Evolutionary conservation across 495 filamentous ascomycete species (phyloP), one percentile per base, ranked within the genome.

Genomic region (Neurospora sublineolata): DNA sequence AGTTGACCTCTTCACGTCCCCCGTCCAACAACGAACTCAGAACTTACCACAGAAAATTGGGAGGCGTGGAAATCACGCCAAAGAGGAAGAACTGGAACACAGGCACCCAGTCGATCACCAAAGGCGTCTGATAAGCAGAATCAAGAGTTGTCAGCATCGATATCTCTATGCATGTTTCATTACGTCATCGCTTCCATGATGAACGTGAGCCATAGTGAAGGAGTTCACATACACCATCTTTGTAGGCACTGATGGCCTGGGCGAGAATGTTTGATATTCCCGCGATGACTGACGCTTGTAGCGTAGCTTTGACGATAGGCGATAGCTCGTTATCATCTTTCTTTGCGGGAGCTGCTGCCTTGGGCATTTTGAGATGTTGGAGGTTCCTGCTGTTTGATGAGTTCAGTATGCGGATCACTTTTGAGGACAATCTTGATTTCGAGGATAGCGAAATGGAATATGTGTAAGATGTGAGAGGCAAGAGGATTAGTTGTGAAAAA

Each of bases 41-140:
- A 10, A 78, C 83, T 79, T 92, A 93, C 94, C 94, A 99, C 75
- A 91, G 81, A 80, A 93, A 92, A 82, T 98, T 98, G 27, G 92
- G 90, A 4, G 95, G 94, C 18, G 90, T 89, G 76, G 86, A 91
- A 68, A 97, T 74, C 37, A 93, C 78, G 68, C 89, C 85, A 83
- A 90, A 97, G 68, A 93, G 77, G 71, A 91, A 78, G 80, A 97
- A 97, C 78, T 94, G 92, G 75, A 94, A 80, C 68, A 97, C 80
- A 1, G 90, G 88, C 14, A 84, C 77, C 71, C 79, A 82, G 81
- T 93, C 87, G 72, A 96, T 79, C 10, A 79, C 74, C 44, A 87
- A 76, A 20, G 86, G 78, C 68, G 70, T 81, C 89, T 91, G 75
- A 41, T 68, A 8, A 38, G 37, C 4, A 12, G 8, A n/a, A 37